These are phyloP conservation scores for Thelonectria discophora DNA, from an alignment of 2,329 filamentous ascomycete genomes.

Conservation along the genomic window DNA sequence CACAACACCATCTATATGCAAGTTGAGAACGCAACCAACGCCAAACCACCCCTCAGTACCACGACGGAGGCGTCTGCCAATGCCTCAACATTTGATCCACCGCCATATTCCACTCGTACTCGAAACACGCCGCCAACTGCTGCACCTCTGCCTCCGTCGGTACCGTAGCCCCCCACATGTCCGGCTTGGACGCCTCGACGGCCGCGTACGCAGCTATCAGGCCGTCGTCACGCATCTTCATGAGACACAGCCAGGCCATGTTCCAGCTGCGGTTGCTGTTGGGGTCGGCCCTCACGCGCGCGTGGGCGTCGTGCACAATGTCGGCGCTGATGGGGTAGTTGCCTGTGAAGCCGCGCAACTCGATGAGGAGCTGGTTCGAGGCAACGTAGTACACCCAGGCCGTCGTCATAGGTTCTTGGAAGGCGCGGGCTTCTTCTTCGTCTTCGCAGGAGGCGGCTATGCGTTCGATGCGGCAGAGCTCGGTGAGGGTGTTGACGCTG, in stretches of 20 bases:
- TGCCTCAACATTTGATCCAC: constrained; percentile 73
- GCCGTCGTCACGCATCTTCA: constrained; percentile 70
- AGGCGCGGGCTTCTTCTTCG: constrained; percentile 65
- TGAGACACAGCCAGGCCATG: constrained; percentile 75
- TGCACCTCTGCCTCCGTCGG: constrained; percentile 65
- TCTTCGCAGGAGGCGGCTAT: constrained; percentile 66
- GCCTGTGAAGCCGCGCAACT: constrained; percentile 73
- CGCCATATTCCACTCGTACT: constrained; percentile 72
- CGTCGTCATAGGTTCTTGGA: constrained; percentile 71
- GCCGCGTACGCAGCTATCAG: constrained; percentile 70
- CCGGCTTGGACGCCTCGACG: constrained; percentile 66
- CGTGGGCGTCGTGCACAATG: constrained; percentile 71
- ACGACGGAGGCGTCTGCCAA: constrained; percentile 70
- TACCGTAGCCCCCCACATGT: constrained; percentile 73
- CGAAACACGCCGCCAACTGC: constrained; percentile 69
- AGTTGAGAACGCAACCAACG: too few relatives aligned
- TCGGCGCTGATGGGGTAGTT: constrained; percentile 74
- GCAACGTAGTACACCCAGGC: constrained; percentile 79
- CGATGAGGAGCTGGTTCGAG: constrained; percentile 73
- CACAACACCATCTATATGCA: too few relatives aligned
- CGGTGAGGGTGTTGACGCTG: constrained; percentile 77
- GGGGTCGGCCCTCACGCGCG: constrained; percentile 70
- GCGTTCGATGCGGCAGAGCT: constrained; percentile 76
- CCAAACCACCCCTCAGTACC: constrained; percentile 50
- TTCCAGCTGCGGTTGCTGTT: constrained; percentile 78